Conservation (phyloP, 2,329 filamentous ascomycete species). For the Alternaria triticimaculans region DNA sequence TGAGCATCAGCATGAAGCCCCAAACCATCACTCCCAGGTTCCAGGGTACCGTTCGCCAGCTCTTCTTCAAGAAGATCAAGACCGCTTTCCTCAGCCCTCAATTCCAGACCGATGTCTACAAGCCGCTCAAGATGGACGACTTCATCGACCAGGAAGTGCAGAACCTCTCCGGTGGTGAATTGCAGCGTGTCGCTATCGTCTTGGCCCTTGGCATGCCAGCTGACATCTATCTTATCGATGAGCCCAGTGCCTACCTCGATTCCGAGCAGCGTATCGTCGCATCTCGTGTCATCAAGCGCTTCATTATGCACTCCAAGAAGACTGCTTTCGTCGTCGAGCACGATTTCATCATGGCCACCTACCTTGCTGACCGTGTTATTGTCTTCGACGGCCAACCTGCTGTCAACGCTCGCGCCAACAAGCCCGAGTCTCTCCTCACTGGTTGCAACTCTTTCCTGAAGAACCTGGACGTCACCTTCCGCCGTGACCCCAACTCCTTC, state of each 20-base stretch:
- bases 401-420: slow-evolving; percentile 84
- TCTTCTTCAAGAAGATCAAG: slow-evolving; percentile 99
- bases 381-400: slow-evolving; percentile 97
- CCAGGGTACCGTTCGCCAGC: slow-evolving; percentile 91
- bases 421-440: slow-evolving; percentile 88
- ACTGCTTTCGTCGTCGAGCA: slow-evolving; percentile 99
- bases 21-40: slow-evolving; percentile 99
- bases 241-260: slow-evolving; percentile 85
- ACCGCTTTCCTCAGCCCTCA: slow-evolving; percentile 93
- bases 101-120: slow-evolving; percentile 99
- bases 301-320: slow-evolving; percentile 99
- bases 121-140: slow-evolving; percentile 97
- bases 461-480: slow-evolving; percentile 97
- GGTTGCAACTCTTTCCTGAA: slow-evolving; percentile 97
- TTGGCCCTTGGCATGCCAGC: slow-evolving; percentile 94
- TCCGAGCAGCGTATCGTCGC: slow-evolving; percentile 99
- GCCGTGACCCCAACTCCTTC: slow-evolving; percentile 94
- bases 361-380: slow-evolving; percentile 90
- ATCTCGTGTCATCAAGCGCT: slow-evolving; percentile 97
- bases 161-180: slow-evolving; percentile 97
- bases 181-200: slow-evolving; percentile 98
- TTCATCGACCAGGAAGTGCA: slow-evolving; percentile 99
- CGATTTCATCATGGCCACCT: slow-evolving; percentile 97
- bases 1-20: slow-evolving; percentile 99
- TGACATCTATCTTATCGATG: slow-evolving; percentile 98